These are phyloP conservation scores for Tolypocladium guangdongense DNA, from an alignment of 2,329 filamentous ascomycete genomes.

Conservation along the genomic window DNA sequence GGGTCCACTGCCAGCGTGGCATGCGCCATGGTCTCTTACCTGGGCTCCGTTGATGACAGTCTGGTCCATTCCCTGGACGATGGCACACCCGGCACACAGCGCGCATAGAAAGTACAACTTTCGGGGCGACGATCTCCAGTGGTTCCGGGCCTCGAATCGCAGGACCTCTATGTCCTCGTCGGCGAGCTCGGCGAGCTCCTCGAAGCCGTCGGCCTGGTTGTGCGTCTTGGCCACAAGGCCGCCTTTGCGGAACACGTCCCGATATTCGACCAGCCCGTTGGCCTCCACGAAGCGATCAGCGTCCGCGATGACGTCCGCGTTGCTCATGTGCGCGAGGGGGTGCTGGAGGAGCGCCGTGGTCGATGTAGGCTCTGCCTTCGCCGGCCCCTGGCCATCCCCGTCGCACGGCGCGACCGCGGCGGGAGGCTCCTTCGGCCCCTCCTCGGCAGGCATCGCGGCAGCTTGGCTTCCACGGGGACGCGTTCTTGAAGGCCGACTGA, in stretches of 20 bases:
- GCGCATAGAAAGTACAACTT: conserved; percentile 24
- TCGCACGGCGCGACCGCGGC: background rate
- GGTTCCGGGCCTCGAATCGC: conserved; percentile 15
- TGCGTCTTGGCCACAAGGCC: conserved; percentile 38
- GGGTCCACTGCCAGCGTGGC: background rate
- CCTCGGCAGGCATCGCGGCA: background rate
- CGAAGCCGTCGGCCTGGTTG: conserved; percentile 19
- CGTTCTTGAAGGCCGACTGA: no score
- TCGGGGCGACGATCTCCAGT: conserved; percentile 20
- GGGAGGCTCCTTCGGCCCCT: background rate
- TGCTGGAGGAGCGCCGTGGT: conserved; percentile 8
- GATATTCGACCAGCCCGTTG: conserved; percentile 20
- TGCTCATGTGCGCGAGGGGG: conserved; percentile 17
- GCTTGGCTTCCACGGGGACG: no score
- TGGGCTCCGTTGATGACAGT: conserved; percentile 55
- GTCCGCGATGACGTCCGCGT: conserved; percentile 19
- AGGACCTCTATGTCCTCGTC: conserved; percentile 18
- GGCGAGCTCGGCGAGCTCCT: conserved; percentile 13
- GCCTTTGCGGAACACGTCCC: conserved; percentile 38
- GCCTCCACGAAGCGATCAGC: conserved; percentile 24
- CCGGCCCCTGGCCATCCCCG: background rate
- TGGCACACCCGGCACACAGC: conserved; percentile 31
- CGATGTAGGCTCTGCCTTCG: background rate
- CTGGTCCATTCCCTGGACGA: conserved; percentile 57
- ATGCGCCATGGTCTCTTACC: conserved; percentile 14